Evolutionary conservation across 306 rosid genomes (phyloP).

Genomic region (Pterocarpus macrocarpus): DNA sequence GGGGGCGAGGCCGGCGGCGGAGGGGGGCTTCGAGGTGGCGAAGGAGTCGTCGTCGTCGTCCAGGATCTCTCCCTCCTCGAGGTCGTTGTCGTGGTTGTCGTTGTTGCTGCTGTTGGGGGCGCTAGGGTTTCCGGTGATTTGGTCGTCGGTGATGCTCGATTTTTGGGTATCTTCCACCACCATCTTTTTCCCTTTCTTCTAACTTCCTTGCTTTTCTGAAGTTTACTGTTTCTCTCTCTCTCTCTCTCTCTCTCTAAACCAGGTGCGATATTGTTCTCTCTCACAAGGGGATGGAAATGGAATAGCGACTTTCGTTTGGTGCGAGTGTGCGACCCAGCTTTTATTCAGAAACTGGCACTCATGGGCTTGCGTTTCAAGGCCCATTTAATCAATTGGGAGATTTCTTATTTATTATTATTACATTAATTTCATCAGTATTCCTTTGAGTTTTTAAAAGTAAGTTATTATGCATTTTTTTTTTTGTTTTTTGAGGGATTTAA

Average conservation of each 20-base stretch:
- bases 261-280: not conserved
- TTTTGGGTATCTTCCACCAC: constrained; percentile 67
- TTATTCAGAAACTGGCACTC: not conserved
- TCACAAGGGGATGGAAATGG: not conserved
- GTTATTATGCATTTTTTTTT: too few relatives aligned
- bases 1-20: constrained; percentile 35
- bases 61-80: constrained; percentile 84
- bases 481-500: too few relatives aligned
- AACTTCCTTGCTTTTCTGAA: not conserved
- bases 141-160: constrained; percentile 55
- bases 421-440: too few relatives aligned
- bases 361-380: not conserved
- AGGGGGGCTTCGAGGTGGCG: constrained; percentile 57
- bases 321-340: not conserved
- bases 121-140: constrained; percentile 35
- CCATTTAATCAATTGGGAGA: not conserved
- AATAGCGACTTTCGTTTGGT: not conserved
- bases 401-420: too few relatives aligned
- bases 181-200: constrained; percentile 49
- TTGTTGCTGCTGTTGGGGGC: not conserved
- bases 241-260: not conserved
- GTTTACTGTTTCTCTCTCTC: not conserved
- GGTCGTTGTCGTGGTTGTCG: constrained; percentile 57
- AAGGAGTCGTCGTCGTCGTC: constrained; percentile 64
- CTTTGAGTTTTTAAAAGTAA: too few relatives aligned